Evolutionary conservation across 192 early-diverging fungal genomes (phyloP).

Genomic region (Phlyctochytrium arcticum): DNA sequence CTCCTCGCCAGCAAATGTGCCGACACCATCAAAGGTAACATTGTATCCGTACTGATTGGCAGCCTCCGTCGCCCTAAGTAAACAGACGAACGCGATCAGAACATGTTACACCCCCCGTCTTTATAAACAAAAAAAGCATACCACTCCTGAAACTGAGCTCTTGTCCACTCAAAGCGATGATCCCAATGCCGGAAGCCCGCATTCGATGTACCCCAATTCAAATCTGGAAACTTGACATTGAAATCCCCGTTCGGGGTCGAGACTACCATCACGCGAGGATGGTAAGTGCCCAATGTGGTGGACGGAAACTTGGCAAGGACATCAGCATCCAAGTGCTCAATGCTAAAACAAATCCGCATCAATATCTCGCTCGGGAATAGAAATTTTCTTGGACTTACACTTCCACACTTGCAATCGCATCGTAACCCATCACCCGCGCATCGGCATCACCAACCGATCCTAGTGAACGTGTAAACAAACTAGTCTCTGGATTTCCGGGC

Average conservation of each 20-base stretch:
- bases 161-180: constrained; percentile 97
- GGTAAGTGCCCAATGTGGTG: constrained; percentile 61
- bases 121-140: constrained; percentile 27
- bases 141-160: constrained; percentile 77
- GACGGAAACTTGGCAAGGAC: constrained; percentile 55
- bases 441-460: constrained; percentile 55
- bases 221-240: constrained; percentile 77
- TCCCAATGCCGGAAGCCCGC: constrained; percentile 72
- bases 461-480: constrained; percentile 13
- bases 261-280: constrained; percentile 50
- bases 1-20: constrained; percentile 24
- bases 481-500: too few relatives aligned
- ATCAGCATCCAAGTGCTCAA: constrained; percentile 72
- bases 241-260: constrained; percentile 81
- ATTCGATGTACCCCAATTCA: constrained; percentile 66
- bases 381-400: constrained; percentile 37
- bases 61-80: constrained; percentile 13
- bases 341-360: constrained; percentile 28
- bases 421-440: constrained; percentile 47
- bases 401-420: constrained; percentile 77
- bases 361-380: neutral
- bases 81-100: neutral
- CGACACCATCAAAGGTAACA: constrained; percentile 63
- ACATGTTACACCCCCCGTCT: neutral
- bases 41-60: constrained; percentile 63